A percentile compares a stretch with the other conserved stretches of the same genome.
These are phyloP conservation scores for Dipodascus geniculatus DNA, from an alignment of 805 yeast species.

Conservation along the genomic window DNA sequence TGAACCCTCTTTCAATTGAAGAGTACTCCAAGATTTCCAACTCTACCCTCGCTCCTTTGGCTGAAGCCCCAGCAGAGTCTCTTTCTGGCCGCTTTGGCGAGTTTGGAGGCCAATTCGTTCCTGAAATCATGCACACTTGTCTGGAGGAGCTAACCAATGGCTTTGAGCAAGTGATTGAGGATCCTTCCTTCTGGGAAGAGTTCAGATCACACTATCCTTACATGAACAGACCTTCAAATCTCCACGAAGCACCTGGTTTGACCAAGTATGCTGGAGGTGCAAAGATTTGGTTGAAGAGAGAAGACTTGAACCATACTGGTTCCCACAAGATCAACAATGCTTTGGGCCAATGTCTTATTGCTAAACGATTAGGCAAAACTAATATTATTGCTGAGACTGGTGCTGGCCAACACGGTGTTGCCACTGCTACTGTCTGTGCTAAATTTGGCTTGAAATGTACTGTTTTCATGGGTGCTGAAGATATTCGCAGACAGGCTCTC, in stretches of 20 bases:
- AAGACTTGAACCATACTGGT: constrained; percentile 53
- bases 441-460: constrained; percentile 81
- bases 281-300: constrained; percentile 95
- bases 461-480: constrained; percentile 98
- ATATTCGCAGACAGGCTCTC: constrained; percentile 94
- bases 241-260: constrained; percentile 84
- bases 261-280: constrained; percentile 90
- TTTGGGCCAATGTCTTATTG: constrained; percentile 33
- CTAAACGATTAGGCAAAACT: constrained; percentile 34
- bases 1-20: background rate
- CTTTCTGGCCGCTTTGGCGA: constrained; percentile 57
- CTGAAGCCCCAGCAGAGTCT: constrained; percentile 3
- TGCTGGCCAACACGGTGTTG: constrained; percentile 42
- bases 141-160: constrained; percentile 79
- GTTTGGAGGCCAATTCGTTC: constrained; percentile 98
- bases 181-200: constrained; percentile 89
- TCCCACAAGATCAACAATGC: constrained; percentile 39
- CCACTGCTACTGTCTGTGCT: constrained; percentile 40
- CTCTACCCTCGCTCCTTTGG: background rate
- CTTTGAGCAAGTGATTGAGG: constrained; percentile 79
- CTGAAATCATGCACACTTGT: constrained; percentile 90
- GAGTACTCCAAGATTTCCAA: background rate
- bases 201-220: constrained; percentile 73
- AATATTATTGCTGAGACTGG: constrained; percentile 38
- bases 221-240: constrained; percentile 92